phyloP scores from a whole-genome alignment of 2,329 filamentous ascomycete genomes.

The Nannizziopsis barbatae region DNA sequence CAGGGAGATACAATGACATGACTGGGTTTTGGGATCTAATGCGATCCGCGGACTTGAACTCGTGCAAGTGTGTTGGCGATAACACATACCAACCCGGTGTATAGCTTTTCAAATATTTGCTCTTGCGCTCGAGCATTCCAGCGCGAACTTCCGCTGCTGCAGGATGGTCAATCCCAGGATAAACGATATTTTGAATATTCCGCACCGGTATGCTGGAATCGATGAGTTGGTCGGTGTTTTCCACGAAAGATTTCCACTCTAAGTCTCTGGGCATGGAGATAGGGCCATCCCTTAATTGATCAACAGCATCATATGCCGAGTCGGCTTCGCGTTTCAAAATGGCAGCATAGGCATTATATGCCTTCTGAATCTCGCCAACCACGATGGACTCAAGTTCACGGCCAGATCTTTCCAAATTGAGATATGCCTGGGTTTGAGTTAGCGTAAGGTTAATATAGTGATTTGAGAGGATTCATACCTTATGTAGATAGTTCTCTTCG shows the following conservation, averaged over 20 bases:
- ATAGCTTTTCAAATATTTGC: conserved; percentile 97
- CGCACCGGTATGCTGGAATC: conserved; percentile 72
- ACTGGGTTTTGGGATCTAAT: conserved; percentile 69
- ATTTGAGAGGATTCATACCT: conserved; percentile 45
- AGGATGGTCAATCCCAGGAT: conserved; percentile 79
- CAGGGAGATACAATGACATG: conserved; percentile 90
- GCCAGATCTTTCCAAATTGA: conserved; percentile 88
- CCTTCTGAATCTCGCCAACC: conserved; percentile 94
- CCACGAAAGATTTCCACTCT: conserved; percentile 79
- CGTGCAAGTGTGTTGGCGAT: conserved; percentile 91
- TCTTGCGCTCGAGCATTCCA: conserved; percentile 90
- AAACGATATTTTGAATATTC: conserved; percentile 69
- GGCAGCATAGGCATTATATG: conserved; percentile 84
- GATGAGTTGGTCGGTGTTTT: conserved; percentile 71
- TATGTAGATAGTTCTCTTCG: conserved; percentile 93
- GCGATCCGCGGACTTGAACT: conserved; percentile 97
- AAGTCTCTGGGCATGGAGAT: conserved; percentile 88
- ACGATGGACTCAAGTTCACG: conserved; percentile 93
- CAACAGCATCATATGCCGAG: conserved; percentile 62
- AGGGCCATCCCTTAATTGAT: conserved; percentile 71
- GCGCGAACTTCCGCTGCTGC: conserved; percentile 75
- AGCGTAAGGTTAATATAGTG: neutral
- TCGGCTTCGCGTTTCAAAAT: conserved; percentile 88
- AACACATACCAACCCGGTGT: conserved; percentile 95
- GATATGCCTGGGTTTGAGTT: conserved; percentile 56